Evolutionary conservation across 139 green algal genomes (phyloP).

Genomic region (Chlamydomonas sp.): DNA sequence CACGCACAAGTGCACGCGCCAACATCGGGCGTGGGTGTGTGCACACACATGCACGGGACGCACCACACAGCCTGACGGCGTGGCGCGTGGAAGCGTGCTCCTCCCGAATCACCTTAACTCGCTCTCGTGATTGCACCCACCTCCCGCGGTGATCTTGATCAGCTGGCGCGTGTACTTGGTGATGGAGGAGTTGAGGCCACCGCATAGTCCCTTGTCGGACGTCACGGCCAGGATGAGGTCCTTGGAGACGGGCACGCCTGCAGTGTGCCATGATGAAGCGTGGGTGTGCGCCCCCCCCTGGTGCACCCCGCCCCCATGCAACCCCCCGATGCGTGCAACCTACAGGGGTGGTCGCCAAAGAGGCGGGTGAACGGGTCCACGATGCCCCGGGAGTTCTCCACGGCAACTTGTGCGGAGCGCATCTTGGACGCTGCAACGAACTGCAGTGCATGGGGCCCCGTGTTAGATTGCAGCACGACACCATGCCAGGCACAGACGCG

Average conservation of each 20-base stretch:
- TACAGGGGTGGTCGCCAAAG: conserved; percentile 86
- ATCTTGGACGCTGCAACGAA: conserved; percentile 99
- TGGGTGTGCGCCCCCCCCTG: too few species aligned
- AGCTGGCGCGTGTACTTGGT: conserved; percentile 76
- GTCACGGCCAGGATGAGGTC: conserved; percentile 79
- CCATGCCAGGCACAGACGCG: too few species aligned
- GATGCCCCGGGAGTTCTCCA: conserved; percentile 75
- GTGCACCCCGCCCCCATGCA: too few species aligned
- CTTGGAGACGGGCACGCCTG: conserved; percentile 36
- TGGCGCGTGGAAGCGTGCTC: too few species aligned
- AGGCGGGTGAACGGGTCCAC: conserved; percentile 74
- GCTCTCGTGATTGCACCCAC: conserved; percentile 13
- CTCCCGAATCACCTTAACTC: too few species aligned
- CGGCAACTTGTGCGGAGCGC: conserved; percentile 69
- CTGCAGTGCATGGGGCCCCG: too few species aligned
- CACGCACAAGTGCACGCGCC: too few species aligned
- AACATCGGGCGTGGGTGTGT: too few species aligned
- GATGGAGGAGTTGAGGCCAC: conserved; percentile 94
- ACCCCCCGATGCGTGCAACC: not conserved
- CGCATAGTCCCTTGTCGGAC: conserved; percentile 92
- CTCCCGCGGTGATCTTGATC: conserved; percentile 33
- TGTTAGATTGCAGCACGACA: too few species aligned
- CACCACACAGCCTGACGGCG: too few species aligned
- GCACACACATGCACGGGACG: too few species aligned
- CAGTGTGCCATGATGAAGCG: too few species aligned